Evolutionary conservation across 768 basidiomycete species (phyloP).

Genomic region (Leucocoprinus sp.): DNA sequence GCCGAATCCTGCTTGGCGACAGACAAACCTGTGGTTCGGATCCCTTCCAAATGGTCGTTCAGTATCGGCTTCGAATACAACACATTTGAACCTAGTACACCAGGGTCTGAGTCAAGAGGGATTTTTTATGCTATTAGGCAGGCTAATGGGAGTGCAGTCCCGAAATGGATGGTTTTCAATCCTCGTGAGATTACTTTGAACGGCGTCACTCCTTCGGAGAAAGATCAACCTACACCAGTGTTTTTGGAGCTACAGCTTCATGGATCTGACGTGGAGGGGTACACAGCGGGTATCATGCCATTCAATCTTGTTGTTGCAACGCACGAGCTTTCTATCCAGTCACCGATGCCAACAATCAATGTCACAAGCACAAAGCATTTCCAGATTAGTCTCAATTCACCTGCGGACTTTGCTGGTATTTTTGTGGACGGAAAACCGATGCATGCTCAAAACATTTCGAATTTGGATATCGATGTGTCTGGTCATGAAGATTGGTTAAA

Average conservation of each 20-base stretch:
- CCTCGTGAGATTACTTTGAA: constrained; percentile 60
- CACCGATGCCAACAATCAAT: constrained; percentile 58
- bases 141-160: constrained; percentile 62
- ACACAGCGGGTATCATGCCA: constrained; percentile 45
- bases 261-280: constrained; percentile 69
- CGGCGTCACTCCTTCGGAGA: constrained; percentile 59
- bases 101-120: constrained; percentile 18
- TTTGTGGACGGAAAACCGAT: constrained; percentile 53
- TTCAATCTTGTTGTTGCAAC: constrained; percentile 63
- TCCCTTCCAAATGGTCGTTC: constrained; percentile 83
- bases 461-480: constrained; percentile 52
- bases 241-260: constrained; percentile 48
- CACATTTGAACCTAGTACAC: constrained; percentile 40
- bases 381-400: constrained; percentile 42
- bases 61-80: constrained; percentile 72
- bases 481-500: constrained; percentile 47
- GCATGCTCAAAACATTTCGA: constrained; percentile 48
- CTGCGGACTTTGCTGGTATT: constrained; percentile 55
- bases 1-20: constrained; percentile 47
- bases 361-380: constrained; percentile 51
- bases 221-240: constrained; percentile 28
- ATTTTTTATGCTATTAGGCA: constrained; percentile 59
- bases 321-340: constrained; percentile 53
- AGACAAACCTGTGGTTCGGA: constrained; percentile 49
- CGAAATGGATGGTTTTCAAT: constrained; percentile 72